A percentile compares a stretch with the other conserved stretches of the same genome.
phyloP scores from a whole-genome alignment of 2,329 filamentous ascomycete species.

The Fusarium anthophilum region DNA sequence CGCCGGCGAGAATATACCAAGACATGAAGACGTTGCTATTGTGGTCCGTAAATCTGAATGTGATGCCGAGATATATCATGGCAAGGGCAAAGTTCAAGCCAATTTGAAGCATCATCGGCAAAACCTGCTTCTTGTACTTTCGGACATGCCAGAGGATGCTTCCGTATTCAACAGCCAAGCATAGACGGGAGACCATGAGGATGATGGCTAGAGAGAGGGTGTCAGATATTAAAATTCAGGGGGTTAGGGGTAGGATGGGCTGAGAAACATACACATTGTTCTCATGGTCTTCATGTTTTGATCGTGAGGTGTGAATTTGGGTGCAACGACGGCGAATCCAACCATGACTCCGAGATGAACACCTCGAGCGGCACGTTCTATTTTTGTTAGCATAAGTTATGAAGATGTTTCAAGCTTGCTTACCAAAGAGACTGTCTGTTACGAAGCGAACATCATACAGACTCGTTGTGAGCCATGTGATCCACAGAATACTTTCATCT shows the following conservation, averaged over 20 bases:
- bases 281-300: slow-evolving; percentile 52
- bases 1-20: slow-evolving; percentile 64
- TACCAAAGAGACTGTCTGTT: slow-evolving; percentile 68
- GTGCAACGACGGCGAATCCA: slow-evolving; percentile 69
- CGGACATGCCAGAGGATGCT: slow-evolving; percentile 56
- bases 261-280: slow-evolving; percentile 50
- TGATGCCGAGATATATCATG: slow-evolving; percentile 53
- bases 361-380: slow-evolving; percentile 64
- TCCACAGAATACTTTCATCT: slow-evolving; percentile 65
- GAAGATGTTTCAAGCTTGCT: background rate
- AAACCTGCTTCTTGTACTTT: slow-evolving; percentile 49
- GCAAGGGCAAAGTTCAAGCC: slow-evolving; percentile 48
- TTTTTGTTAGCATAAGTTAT: background rate
- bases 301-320: slow-evolving; percentile 52
- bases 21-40: slow-evolving; percentile 50
- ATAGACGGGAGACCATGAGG: slow-evolving; percentile 62
- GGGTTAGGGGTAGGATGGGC: too few species aligned
- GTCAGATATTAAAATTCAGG: background rate
- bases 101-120: slow-evolving; percentile 50
- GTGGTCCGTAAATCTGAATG: slow-evolving; percentile 50
- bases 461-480: slow-evolving; percentile 72
- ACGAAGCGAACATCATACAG: slow-evolving; percentile 74
- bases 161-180: slow-evolving; percentile 63
- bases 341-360: slow-evolving; percentile 72
- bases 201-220: slow-evolving; percentile 48